Evolutionary conservation across 2,329 filamentous ascomycete species (phyloP), one percentile per base, ranked within the genome.

Genomic region (Nemania diffusa): DNA sequence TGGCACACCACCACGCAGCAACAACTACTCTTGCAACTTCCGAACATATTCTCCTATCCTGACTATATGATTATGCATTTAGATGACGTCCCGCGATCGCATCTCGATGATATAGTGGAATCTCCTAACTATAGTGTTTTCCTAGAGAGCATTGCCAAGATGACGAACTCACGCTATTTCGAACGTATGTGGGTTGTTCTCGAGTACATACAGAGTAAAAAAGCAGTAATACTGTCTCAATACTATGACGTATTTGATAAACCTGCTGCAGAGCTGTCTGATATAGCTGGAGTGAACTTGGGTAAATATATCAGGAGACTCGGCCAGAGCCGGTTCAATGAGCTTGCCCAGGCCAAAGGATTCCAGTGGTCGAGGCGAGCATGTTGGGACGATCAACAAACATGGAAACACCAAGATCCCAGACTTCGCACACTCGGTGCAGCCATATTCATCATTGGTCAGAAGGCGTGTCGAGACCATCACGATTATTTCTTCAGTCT

Each of bases 151-250:
- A 63, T 67, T 37, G 58, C 64, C 13, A 44, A 62, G 29, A 22
- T 63, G 46, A 67, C 64, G 17, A 65, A 62, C 44, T 52, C 63
- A 34, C 57, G 51, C 32, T 65, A 65, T 37, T 65, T 65, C 6
- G 63, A 62, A 27, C 63, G 63, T 5, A 65, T 65, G 63, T 65
- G 63, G 63, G 63, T 65, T 57, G 63, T 62, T 3, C 63, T 65
- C 17, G 63, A 65, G 57, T 65, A 65, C 32, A 62, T 65, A 62
- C 63, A 65, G 46, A 62, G 63, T 24, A 22, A 57, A 52, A 46
- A 62, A 2, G 57, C 63, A 27, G 20, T 22, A 4, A 44, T 65
- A 26, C 26, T 65, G 15, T 61, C 51, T 26, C 42, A 52, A 55
- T 65, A 61, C 32, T 65, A 65, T 26, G 63, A 62, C 26, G 32